These are phyloP conservation scores for Dalechampia spathulata DNA, from an alignment of 441 rosid species.

Conservation along the genomic window DNA sequence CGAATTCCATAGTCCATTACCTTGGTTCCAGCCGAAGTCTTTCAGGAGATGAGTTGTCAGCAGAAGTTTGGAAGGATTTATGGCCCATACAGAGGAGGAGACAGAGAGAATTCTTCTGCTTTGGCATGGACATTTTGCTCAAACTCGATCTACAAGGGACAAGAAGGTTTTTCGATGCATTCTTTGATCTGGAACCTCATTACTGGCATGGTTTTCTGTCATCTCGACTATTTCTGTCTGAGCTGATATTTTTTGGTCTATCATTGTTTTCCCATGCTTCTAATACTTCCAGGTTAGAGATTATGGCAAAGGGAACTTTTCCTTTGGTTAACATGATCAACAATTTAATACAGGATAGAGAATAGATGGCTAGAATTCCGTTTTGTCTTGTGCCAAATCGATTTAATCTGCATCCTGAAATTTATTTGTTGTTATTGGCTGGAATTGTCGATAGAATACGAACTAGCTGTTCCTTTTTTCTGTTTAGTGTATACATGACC, in stretches of 20 bases:
- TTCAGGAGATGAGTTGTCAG: conserved; percentile 54
- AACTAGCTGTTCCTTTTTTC: not conserved
- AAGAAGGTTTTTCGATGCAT: conserved; percentile 83
- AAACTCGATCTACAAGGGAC: conserved; percentile 77
- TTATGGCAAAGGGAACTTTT: conserved; percentile 86
- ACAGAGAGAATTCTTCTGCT: conserved; percentile 97
- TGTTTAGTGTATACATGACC: not conserved
- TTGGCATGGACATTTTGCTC: conserved; percentile 88
- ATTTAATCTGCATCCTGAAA: conserved; percentile 9
- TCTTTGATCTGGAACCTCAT: conserved; percentile 76
- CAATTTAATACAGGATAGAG: conserved; percentile 71
- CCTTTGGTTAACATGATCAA: conserved; percentile 82
- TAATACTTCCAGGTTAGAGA: conserved; percentile 83
- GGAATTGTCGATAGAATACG: conserved; percentile 12
- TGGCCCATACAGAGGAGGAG: conserved; percentile 92
- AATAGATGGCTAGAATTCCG: conserved; percentile 27
- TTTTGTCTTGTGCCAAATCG: conserved; percentile 14
- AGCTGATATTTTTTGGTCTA: conserved; percentile 70
- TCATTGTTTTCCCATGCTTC: conserved; percentile 77
- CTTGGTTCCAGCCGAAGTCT: conserved; percentile 41
- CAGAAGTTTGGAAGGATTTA: conserved; percentile 79
- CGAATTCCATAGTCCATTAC: conserved; percentile 61
- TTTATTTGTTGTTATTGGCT: conserved; percentile 4
- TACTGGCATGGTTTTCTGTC: conserved; percentile 99
- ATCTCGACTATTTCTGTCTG: conserved; percentile 78